Base-by-base conservation (phyloP, 2,329 filamentous ascomycete species). In the Didymella exigua region DNA sequence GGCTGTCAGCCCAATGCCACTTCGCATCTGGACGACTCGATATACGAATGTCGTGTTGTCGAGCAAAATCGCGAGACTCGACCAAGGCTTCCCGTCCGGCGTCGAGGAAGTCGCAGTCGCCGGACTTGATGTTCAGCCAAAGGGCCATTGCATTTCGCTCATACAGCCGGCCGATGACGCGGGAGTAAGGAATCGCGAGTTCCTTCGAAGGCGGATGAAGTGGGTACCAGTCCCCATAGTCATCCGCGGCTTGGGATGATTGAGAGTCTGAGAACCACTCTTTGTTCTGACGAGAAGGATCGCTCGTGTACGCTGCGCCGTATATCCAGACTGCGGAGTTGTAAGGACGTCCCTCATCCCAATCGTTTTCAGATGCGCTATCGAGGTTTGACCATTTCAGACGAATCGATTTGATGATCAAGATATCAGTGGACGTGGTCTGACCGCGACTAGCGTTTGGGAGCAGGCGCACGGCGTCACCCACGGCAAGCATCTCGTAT, bases 1-100 rank as follows among this genome's bases (percentile, higher is more conserved):
- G 78, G 19, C 76, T 76, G 47, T 87, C 84, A 0, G 78, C 83
- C 80, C 82, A 85, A 66, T 81, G 84, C 84, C 84, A 87, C 0
- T 72, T 69, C 23, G 78, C 76, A 13, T 73, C 77, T 0, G 37
- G 18, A 6, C 49, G 43, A 13, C 33, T 3, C 2, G 59, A 38
- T 24, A 86, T 82, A 2, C 84, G 81, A 0, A 72, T 57, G 53
- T 87, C 82, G 14, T 77, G 71, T 11, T 73, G 58, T 0, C 68
- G 63, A 1, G 81, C 78, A 62, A 78, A 85, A 1, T 67, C 60
- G 2, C 84, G 78, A 0, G 77, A 82, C n/a, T 75, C 71, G 0
- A 76, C 43, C 1, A 84, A 70, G 2, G 79, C 77, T 11, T 71
- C 63, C 0, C 82, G 62, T n/a, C 85, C 84, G 9, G 74, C 68